Base-by-base conservation (phyloP, 768 basidiomycete genomes). In the Hypholoma sublateritium region DNA sequence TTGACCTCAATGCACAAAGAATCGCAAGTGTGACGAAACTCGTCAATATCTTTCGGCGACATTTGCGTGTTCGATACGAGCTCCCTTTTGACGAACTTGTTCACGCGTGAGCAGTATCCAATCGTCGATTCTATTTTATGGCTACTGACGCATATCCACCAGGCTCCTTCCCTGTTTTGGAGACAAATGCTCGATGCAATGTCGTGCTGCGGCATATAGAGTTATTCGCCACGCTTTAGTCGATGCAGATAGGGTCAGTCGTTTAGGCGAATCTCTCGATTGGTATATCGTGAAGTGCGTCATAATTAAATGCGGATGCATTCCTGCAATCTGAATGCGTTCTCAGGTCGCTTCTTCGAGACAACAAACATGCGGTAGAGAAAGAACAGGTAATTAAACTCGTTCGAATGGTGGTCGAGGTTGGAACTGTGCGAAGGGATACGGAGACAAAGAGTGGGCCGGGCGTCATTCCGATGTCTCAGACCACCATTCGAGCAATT, bases 361-460 rank as follows among this genome's bases (percentile, higher is more conserved):
- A 98, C 67, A 86, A 86, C 67, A 90, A 92, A 64, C 80, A 86
- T 67, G 82, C 83, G 12, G 81, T 87, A 5, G 97, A 95, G 73
- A 92, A 93, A 67, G 94, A 97, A 67, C 95, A 98, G 70, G 93
- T 83, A 19, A 84, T 99, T 62, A 92, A 93, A 58, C 83, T 98
- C 19, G 85, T 98, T 53, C 88, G 97, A 17, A 74, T 86, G 2
- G 84, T 94, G 22, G 83, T 95, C 6, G 85, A 91, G 62, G 80
- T 95, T 36, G 88, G 90, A 12, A 85, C 87, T 12, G 80, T 83
- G 49, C 76, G 78, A 42, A 74, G 69, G 21, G 79, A 83, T 41
- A 74, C 80, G 24, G 73, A 74, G 42, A 62, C 60, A 5, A 72
- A 73, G 19, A 72, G 72, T 37, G 77, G 76, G 9, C 67, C 76